Conservation (phyloP, 2,329 filamentous ascomycete genomes). For the Pseudocercospora vitis region DNA sequence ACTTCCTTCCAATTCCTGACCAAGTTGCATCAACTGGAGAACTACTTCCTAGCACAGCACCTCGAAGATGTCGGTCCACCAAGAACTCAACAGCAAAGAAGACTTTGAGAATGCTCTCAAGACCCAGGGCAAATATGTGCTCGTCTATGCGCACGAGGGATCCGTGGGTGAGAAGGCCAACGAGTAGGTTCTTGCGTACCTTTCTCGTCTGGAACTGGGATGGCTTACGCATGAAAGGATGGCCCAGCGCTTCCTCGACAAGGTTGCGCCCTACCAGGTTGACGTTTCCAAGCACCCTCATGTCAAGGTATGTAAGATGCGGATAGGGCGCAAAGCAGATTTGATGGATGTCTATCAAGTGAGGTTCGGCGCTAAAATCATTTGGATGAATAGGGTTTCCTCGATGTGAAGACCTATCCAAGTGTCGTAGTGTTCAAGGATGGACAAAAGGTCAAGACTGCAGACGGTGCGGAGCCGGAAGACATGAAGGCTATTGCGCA, state of each 20-base stretch:
- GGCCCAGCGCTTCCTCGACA: not conserved
- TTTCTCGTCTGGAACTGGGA: no score
- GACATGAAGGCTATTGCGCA: not conserved
- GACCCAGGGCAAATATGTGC: not conserved
- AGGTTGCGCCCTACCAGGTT: not conserved
- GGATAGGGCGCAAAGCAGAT: not conserved
- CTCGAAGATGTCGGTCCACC: not conserved
- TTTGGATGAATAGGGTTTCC: not conserved
- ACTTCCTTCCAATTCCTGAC: not conserved
- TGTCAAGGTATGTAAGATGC: not conserved
- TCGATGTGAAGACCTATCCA: not conserved
- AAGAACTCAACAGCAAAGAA: constrained; percentile 3
- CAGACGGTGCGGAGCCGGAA: not conserved
- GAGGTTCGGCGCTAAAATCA: not conserved
- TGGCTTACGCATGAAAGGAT: not conserved
- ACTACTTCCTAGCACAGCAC: not conserved
- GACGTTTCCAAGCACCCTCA: not conserved
- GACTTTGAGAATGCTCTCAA: constrained; percentile 6
- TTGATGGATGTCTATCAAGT: not conserved
- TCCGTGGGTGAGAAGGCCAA: not conserved
- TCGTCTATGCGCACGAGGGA: not conserved
- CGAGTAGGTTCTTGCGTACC: no score
- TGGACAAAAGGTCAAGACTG: not conserved
- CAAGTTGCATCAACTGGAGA: not conserved
- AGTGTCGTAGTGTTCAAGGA: constrained; percentile 1